phyloP scores from a whole-genome alignment of 305 asterid species.

The Fraxinus baroniana region DNA sequence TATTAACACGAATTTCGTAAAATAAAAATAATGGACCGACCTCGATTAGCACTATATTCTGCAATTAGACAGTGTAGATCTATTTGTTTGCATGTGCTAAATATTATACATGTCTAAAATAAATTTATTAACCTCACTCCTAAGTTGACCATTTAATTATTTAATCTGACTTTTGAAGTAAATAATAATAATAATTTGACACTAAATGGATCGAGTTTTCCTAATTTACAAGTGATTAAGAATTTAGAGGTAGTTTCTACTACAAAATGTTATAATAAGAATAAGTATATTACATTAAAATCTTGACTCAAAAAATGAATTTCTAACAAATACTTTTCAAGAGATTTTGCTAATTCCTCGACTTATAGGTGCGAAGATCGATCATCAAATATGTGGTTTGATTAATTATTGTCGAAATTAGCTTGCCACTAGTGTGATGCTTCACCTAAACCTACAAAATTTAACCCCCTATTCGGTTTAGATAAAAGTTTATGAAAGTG shows the following conservation, averaged over 20 bases:
- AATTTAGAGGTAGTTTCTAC: background rate
- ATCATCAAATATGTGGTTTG: background rate
- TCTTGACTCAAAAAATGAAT: background rate
- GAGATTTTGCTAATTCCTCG: background rate
- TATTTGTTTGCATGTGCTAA: background rate
- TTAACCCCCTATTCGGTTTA: background rate
- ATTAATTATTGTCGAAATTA: background rate
- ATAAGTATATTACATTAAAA: background rate
- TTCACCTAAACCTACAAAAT: background rate
- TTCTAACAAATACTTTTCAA: background rate
- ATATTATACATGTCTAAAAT: background rate
- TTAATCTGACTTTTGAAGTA: background rate
- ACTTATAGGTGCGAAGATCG: background rate
- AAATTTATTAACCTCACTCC: background rate
- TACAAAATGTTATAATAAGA: background rate
- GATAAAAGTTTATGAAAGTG: no score
- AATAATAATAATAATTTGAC: background rate
- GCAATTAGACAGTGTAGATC: background rate
- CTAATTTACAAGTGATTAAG: background rate
- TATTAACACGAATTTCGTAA: background rate
- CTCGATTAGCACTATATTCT: background rate
- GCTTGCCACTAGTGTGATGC: background rate
- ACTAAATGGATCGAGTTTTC: background rate
- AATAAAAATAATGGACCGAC: background rate
- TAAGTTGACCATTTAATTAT: constrained; percentile 3